Evolutionary conservation across 2,329 filamentous ascomycete genomes (phyloP), one percentile per base, ranked within the genome.

Genomic region (Ceratocystis smalleyi): DNA sequence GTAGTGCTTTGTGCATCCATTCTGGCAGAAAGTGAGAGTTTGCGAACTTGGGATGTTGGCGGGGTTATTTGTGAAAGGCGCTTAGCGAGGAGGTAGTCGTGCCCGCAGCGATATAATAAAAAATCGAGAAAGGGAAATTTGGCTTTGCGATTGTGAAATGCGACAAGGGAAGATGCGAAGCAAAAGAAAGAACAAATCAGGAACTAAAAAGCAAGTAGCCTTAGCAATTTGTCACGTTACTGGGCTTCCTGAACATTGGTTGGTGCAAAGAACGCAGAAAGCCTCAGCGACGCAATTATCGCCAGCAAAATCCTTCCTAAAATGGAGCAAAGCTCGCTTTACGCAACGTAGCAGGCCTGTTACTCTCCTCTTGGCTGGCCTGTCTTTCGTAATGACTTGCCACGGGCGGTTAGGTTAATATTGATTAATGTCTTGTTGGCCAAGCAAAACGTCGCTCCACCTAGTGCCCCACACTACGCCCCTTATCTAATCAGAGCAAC

Each of bases 1-100:
- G 22, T n/a, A 17, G 43, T n/a, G 60, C 49, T 62, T 49, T 49
- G 43, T 12, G 60, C 43, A 30, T 62, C 60, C 60, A 62, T 62
- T 4, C 30, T 57, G 15, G 17, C 47, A 24, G 47, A 51, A n/a
- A 24, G 24, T 32, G 27, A 32, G 54, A n/a, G 27, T 35, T 35
- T 32, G 30, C 17, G n/a, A 1, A 22, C 4, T 57, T 24, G 15
- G 15, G 54, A n/a, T 35, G 27, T 30, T 57, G 54, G 54, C 17
- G 54, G 54, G 54, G 54, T 22, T 57, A 35, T 57, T 35, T 7
- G 27, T 35, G n/a, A 24, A 10, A 10, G n/a, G 30, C 54, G 27
- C 24, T 17, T 30, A 24, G 24, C 32, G 27, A 30, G 27, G 54
- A 30, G 5, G 6, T 19, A n/a, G 19, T 30, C 12, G 17, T n/a